These are phyloP conservation scores for Lepidium didymum DNA, from an alignment of 345 rosid genomes.

Conservation along the genomic window DNA sequence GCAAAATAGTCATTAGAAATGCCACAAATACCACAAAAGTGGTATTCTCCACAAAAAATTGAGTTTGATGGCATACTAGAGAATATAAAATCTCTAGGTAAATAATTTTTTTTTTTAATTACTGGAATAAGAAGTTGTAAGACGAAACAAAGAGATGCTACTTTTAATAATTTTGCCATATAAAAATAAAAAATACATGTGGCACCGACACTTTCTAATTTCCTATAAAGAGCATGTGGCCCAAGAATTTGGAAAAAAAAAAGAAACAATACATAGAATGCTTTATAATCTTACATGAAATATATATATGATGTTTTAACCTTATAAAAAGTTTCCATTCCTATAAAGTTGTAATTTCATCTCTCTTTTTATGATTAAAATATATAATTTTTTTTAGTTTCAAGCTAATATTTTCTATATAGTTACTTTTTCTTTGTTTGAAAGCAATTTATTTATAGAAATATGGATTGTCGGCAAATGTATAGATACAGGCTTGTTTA, in stretches of 20 bases:
- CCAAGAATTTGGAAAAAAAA: constrained; percentile 6
- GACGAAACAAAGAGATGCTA: neutral
- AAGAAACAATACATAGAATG: neutral
- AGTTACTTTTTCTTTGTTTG: too few relatives aligned
- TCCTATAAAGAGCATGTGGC: neutral
- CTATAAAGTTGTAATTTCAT: neutral
- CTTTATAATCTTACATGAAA: constrained; percentile 4
- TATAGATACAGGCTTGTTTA: neutral
- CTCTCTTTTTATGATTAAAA: neutral
- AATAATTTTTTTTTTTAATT: too few relatives aligned
- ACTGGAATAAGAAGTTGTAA: neutral
- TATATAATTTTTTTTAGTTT: neutral
- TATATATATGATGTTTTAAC: neutral
- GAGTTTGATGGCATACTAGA: too few relatives aligned
- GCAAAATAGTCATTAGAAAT: too few relatives aligned
- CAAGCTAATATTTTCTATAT: neutral
- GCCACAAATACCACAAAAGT: too few relatives aligned
- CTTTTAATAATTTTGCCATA: neutral
- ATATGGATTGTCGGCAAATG: constrained; percentile 28
- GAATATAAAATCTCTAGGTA: too few relatives aligned
- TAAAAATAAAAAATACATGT: neutral
- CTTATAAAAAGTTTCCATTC: neutral
- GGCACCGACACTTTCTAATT: constrained; percentile 25
- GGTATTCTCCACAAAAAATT: too few relatives aligned
- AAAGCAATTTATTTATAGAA: neutral